Percentiles rank a stretch among this genome's conserved stretches.
Conservation (phyloP, 2,329 filamentous ascomycete genomes). For the Diaporthe vaccinii region DNA sequence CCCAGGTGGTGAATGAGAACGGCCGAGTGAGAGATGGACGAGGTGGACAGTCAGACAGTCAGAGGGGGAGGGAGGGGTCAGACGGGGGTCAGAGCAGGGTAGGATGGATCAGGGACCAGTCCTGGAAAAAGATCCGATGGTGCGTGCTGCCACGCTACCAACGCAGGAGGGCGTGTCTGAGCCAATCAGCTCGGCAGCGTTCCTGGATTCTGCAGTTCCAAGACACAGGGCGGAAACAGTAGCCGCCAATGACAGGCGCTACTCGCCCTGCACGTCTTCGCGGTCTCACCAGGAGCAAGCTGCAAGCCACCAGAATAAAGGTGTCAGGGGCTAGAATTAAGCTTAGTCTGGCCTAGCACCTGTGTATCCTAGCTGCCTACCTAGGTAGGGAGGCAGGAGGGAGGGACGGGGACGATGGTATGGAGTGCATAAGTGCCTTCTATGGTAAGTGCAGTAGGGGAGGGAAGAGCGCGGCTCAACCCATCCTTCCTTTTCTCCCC, state of each 20-base stretch:
- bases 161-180: slow-evolving; percentile 25
- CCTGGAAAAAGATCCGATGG: slow-evolving; percentile 25
- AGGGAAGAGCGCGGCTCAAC: not conserved
- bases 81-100: slow-evolving; percentile 1
- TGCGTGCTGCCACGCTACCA: slow-evolving; percentile 25
- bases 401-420: not conserved
- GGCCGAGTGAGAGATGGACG: not conserved
- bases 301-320: not conserved
- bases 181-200: slow-evolving; percentile 18
- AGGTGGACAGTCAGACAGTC: not conserved
- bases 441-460: not conserved
- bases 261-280: not conserved
- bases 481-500: not conserved
- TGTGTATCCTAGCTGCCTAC: not conserved
- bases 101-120: slow-evolving; percentile 19
- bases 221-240: slow-evolving; percentile 24
- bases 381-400: not conserved
- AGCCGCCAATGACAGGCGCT: slow-evolving; percentile 34
- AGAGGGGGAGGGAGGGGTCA: not conserved
- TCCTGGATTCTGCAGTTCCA: slow-evolving; percentile 29
- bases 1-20: not conserved
- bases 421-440: not conserved
- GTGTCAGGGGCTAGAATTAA: slow-evolving; percentile 21
- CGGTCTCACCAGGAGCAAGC: not conserved
- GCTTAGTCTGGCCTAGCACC: slow-evolving; percentile 18